Evolutionary conservation across 2,329 filamentous ascomycete genomes (phyloP), one percentile per base, ranked within the genome.

Genomic region (Botrytis porri): DNA sequence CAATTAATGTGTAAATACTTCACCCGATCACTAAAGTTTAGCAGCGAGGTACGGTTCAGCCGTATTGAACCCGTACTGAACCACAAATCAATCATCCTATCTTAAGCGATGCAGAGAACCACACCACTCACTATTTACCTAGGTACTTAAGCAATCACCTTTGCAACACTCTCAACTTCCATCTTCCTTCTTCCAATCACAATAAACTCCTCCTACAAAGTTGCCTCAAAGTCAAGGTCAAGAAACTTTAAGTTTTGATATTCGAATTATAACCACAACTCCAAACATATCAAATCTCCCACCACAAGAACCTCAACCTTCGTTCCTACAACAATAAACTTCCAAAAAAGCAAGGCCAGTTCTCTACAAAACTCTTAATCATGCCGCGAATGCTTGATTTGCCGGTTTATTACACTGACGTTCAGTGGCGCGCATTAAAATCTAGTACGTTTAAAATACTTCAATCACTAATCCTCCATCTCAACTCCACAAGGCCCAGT

Each of bases 351-450:
- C 4, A 16, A 14, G 12, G 10, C 4, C 20, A 51, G 9, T 51
- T 12, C 4, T 8, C 29, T 65, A 12, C 18, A 12, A 32, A 1
- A 10, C 32, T 16, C 10, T 18, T 25, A 35, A 32, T 7, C 18
- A 69, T 69, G 65, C 16, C 65, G 16, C 65, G 65, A 57, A 41
- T 69, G 6, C 37, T 69, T 18, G 65, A n/a, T 16, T 37, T 51
- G 1, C n/a, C 20, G 6, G 65, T 69, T 41, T 12, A 32, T 41
- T 69, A 69, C 37, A 69, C n/a, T 12, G 65, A 69, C 29, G n/a
- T 10, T 12, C 48, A 69, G 32, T 69, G 65, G 65, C 65, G 65
- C 65, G 65, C 48, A 59, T 32, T 69, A 18, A 67, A 67, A 59
- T 29, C 22, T 1, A 69, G 65, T 69, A 43, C 18, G 65, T 69